Conservation (phyloP, 2,329 filamentous ascomycete genomes). For the Aspergillus tanneri region DNA sequence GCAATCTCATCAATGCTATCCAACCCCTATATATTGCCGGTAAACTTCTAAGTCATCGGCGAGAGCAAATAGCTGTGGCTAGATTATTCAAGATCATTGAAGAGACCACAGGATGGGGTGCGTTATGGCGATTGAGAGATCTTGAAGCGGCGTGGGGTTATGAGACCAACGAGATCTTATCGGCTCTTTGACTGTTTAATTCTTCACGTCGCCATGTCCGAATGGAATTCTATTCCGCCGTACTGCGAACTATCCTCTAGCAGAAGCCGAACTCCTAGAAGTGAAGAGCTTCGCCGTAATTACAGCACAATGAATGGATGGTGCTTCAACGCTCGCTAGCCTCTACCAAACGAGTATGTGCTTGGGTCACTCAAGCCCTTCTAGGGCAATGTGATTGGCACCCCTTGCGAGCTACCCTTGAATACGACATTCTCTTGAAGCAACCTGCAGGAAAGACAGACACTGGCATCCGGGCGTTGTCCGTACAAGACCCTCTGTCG, state of each 20-base stretch:
- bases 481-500: not conserved
- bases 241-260: not conserved
- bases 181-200: constrained; percentile 1
- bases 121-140: constrained; percentile 52
- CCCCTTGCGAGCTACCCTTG: no score
- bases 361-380: not conserved
- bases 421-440: no score
- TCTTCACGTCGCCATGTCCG: no score
- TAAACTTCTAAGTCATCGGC: constrained; percentile 52
- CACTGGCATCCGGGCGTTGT: not conserved
- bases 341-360: not conserved
- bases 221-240: no score
- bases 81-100: constrained; percentile 50
- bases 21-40: constrained; percentile 58
- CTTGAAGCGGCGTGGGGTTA: constrained; percentile 42
- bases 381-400: not conserved
- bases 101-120: constrained; percentile 53
- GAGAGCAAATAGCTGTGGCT: constrained; percentile 39
- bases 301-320: not conserved
- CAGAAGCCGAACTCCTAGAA: not conserved
- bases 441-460: not conserved
- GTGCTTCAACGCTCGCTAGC: not conserved
- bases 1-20: constrained; percentile 57
- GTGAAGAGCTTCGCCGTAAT: no score
- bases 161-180: constrained; percentile 25